Percentiles rank a stretch among this genome's conserved stretches.
phyloP scores from a whole-genome alignment of 805 yeast genomes.

The Candida hungchunana region DNA sequence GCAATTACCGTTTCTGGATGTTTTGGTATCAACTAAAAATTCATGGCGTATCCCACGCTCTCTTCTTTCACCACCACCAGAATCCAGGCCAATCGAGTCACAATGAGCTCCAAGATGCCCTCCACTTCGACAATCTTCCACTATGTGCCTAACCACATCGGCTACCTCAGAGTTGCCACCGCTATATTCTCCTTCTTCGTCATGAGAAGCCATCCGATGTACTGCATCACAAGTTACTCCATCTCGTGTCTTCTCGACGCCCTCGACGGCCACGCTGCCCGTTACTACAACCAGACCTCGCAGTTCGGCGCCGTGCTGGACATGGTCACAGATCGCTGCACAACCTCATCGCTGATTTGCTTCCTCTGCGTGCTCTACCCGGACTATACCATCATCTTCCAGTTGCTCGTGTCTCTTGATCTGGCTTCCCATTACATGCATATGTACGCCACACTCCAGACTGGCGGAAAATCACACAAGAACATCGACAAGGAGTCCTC shows the following conservation, averaged over 20 bases:
- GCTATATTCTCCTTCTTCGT: constrained; percentile 75
- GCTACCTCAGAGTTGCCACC: constrained; percentile 78
- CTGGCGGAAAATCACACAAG: constrained; percentile 83
- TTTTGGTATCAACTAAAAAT: no score
- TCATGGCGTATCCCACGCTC: no score
- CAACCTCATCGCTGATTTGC: constrained; percentile 90
- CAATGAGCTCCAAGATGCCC: constrained; percentile 10
- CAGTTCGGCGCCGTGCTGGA: constrained; percentile 94
- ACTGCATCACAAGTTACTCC: constrained; percentile 74
- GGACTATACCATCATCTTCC: constrained; percentile 54
- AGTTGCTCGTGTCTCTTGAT: constrained; percentile 76
- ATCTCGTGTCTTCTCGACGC: constrained; percentile 93
- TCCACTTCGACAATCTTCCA: constrained; percentile 58
- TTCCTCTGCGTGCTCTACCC: constrained; percentile 82
- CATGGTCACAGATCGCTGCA: constrained; percentile 98
- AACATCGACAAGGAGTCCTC: constrained; percentile 67
- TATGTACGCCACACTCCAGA: constrained; percentile 88
- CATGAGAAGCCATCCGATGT: constrained; percentile 81
- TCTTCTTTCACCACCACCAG: no score
- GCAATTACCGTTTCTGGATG: not conserved
- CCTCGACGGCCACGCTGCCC: constrained; percentile 92
- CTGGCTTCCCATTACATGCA: constrained; percentile 96
- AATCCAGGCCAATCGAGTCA: no score
- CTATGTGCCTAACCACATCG: constrained; percentile 89
- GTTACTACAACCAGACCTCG: constrained; percentile 84